Conservation (phyloP, 176 grass and related monocot genomes). For the Zizania latifolia region DNA sequence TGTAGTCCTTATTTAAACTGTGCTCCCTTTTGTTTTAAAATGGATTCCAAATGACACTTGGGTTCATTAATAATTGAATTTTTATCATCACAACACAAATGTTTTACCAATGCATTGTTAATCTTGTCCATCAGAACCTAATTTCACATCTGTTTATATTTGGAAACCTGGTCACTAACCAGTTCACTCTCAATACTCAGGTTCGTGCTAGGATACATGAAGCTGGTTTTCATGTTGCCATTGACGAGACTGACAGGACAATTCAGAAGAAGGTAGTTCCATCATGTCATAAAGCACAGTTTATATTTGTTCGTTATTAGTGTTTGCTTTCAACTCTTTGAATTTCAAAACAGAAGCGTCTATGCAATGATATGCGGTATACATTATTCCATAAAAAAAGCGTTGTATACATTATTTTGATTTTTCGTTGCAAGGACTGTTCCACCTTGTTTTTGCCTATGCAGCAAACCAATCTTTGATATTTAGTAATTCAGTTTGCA, state of each 20-base stretch:
- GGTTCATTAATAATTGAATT: neutral
- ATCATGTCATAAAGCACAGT: neutral
- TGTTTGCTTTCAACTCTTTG: neutral
- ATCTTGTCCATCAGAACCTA: neutral
- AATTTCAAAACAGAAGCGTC: neutral
- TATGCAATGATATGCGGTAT: neutral
- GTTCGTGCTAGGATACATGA: constrained; percentile 60
- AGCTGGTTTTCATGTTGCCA: constrained; percentile 78
- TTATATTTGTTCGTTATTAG: neutral
- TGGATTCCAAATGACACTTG: neutral
- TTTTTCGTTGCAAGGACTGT: neutral
- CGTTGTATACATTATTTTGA: neutral
- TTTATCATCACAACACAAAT: neutral
- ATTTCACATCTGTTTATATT: neutral
- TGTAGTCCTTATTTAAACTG: neutral
- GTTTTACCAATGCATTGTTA: neutral
- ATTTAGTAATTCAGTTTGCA: neutral
- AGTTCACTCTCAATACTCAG: constrained; percentile 33
- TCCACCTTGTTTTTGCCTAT: neutral
- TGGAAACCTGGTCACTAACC: neutral
- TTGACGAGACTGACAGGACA: constrained; percentile 75
- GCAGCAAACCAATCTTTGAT: neutral
- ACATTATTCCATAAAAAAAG: no score
- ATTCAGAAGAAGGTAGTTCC: constrained; percentile 91
- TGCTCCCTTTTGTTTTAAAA: neutral